Evolutionary conservation across 257 asterid species (phyloP), one percentile per base, ranked within the genome.

Genomic region (Verbascum thapsus): DNA sequence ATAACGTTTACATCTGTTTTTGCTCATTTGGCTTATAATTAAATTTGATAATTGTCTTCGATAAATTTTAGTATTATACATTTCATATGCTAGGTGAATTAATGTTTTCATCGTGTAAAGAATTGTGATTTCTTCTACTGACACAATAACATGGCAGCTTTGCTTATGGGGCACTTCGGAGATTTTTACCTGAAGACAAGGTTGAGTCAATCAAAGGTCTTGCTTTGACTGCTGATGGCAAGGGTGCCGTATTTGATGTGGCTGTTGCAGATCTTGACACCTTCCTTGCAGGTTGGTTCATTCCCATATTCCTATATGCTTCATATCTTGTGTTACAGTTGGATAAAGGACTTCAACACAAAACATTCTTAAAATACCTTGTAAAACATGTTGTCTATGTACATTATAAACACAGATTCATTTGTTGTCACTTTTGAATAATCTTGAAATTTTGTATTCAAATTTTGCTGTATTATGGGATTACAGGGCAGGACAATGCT

Each of bases 241-340:
- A 77, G 48, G 97, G 95, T 1, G 96, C 99, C 10, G 91, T 90
- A 51, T 94, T 94, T 69, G 99, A 94, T 74, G 95, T 94, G 50
- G 71, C 95, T 60, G 54, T 67, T 5, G 79, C 74, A 17, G 92
- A 90, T 76, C 77, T 90, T 53, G 96, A 84, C 68, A 22, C 64
- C 5, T 87, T 87, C 75, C 82, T 94, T 16, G 50, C 80, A 22
- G 99, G 99, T 94, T 71, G 4, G 79, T 66, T 58, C 45, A 13
- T 32, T 41, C 32, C 54, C 7, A 13, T 17, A 30, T 30, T 72
- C 45, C 9, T 45, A 38, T 55, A 38, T 55, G 55, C 15, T 50
- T 45, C 4, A 34, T 10, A 9, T 11, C 10, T 15, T 10, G 26
- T 17, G 44, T n/a, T n/a, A 35, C 63, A 43, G 13, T 47, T n/a